Base-by-base conservation (phyloP, 2,329 filamentous ascomycete genomes). In the Phoma herbarum region DNA sequence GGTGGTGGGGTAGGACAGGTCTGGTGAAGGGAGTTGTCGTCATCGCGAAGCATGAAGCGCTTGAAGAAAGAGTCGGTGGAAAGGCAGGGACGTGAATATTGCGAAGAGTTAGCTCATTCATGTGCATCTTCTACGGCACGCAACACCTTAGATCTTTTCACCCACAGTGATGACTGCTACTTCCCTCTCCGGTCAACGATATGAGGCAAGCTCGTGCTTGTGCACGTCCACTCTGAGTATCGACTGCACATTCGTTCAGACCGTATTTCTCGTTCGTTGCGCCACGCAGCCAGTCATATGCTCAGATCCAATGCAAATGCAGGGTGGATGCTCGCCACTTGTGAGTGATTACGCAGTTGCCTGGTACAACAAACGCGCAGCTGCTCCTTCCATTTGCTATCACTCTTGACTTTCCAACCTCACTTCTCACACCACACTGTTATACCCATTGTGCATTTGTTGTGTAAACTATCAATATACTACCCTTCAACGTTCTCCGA, bases 1-100 rank as follows among this genome's bases (percentile, higher is more conserved):
- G 50, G n/a, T 81, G 78, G 78, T 82, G 79, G 79, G 78, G 70
- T 3, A 67, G 61, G 43, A 74, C 67, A 50, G 76, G 74, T 4
- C 56, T 78, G 33, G 70, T 82, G 1, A 72, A 72, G 54, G 79
- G 79, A 14, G 63, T 77, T 57, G 72, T 81, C 56, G 71, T 80
- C 35, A 72, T 81, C 46, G 80, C 80, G 7, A 76, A 63, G 35
- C 52, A 52, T 31, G 23, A 29, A 20, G 22, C 8, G n/a, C 37
- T 20, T 10, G 16, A 8, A 39, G 35, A 39, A 9, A 9, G 33
- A 10, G 2, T 37, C 1, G 16, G n/a, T 20, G n/a, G n/a, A 2
- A n/a, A 5, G 9, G 35, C n/a, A 37, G 9, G 16, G 33, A 18
- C 33, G 6, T 37, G 9, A 37, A 37, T 16, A 37, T 14, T n/a